Evolutionary conservation across 1,284 basidiomycete genomes (phyloP).

Genomic region (Boletellus deceptivus): DNA sequence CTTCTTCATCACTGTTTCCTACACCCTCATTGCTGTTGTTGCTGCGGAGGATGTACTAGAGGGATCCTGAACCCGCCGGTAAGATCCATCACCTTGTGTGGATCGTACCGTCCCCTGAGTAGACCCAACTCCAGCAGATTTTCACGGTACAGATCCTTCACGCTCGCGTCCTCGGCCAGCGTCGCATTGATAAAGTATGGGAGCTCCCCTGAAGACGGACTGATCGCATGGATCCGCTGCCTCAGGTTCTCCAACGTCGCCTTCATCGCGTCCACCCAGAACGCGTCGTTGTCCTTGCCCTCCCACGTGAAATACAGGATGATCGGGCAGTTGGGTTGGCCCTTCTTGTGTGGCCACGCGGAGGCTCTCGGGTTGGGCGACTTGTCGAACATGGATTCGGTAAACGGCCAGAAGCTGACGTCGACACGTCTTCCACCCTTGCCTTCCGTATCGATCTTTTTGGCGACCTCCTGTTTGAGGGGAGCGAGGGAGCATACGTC

Average conservation of each 20-base stretch:
- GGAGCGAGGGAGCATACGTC: background rate
- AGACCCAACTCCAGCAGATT: constrained; percentile 4
- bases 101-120: constrained; percentile 8
- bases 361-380: constrained; percentile 5
- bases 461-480: constrained; percentile 2
- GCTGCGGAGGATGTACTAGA: background rate
- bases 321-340: constrained; percentile 19
- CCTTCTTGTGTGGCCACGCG: constrained; percentile 28
- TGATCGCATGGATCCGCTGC: background rate
- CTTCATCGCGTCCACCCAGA: constrained; percentile 23
- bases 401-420: constrained; percentile 27
- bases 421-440: constrained; percentile 7
- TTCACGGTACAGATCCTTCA: constrained; percentile 9
- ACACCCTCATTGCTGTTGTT: too few species aligned
- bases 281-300: constrained; percentile 19
- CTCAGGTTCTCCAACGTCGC: constrained; percentile 8
- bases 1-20: too few species aligned
- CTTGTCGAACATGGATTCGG: constrained; percentile 21
- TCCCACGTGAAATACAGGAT: constrained; percentile 25
- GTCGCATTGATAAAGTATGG: constrained; percentile 10
- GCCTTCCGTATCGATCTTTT: background rate
- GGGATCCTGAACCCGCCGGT: constrained; percentile 19
- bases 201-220: background rate
- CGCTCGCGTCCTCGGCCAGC: constrained; percentile 4
- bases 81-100: constrained; percentile 8